Evolutionary conservation across 345 rosid genomes (phyloP), one percentile per base, ranked within the genome.

Genomic region (Leavenworthia alabamica): DNA sequence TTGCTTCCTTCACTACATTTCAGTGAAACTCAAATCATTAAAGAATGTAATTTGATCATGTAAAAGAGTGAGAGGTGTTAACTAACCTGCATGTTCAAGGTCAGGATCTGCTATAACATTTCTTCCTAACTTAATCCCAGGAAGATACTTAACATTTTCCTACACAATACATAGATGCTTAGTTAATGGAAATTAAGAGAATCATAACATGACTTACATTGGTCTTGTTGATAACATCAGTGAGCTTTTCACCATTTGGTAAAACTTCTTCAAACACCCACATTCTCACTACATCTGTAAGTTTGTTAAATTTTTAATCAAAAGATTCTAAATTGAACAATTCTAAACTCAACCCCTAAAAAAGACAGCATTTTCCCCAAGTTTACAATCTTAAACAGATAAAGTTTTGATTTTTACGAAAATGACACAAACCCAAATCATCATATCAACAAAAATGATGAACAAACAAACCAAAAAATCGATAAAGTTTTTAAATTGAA

Each of bases 251-350:
- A 59, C 99, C 99, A 68, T 78, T 81, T 8, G 85, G 92, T 62
- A 93, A 73, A 49, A 71, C 78, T 80, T 93, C 97, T 81, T 93
- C 92, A 64, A 73, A 93, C 37, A 93, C 99, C 99, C 97, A 89
- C 94, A 93, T 93, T 77, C 86, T 84, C 70, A 89, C 96, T 82
- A 89, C 96, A 87, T 89, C 99, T 93, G 90, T 66, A 67, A 52
- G n/a, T n/a, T 1, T 1, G 19, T 14, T 16, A 3, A 7, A 4
- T 39, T 48, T 13, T 48, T 13, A 28, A 37, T 41, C 43, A 53
- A 32, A 54, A 46, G 42, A 64, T 52, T 33, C 24, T n/a, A 24
- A n/a, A n/a, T 49, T 27, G 36, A 49, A 27, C 55, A 27, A 8
- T 15, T 4, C 22, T 28, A 12, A 49, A 14, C n/a, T n/a, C n/a